Base-by-base conservation (phyloP, 345 rosid genomes). In the Melaleuca quinquenervia region DNA sequence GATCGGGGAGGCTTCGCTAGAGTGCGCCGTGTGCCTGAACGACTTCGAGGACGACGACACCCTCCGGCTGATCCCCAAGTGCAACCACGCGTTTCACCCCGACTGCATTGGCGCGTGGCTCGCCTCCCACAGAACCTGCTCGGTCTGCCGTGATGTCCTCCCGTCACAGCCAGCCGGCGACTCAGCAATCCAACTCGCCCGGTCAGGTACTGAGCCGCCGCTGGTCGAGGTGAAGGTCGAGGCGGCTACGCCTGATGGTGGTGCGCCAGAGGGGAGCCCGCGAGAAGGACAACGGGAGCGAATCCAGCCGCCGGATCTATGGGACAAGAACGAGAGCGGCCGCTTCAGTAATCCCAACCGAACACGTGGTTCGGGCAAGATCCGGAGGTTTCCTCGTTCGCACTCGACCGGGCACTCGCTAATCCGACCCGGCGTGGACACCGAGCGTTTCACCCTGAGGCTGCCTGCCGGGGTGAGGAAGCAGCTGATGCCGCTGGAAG, bases 41-140 rank as follows among this genome's bases (percentile, higher is more conserved):
- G 93, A 89, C 80, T 89, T 92, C 45, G 91, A 89, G 52, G 93
- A 91, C 48, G 88, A 88, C 80, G 80, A 70, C 80, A 36, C 13
- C 3, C 94, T 96, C 91, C 99, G 98, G 90, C 90, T 96, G 75
- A 86, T 97, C 2, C 96, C 99, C 12, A 95, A 93, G 45, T 97
- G 99, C 41, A 94, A 95, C 86, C 98, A 94, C 86, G 98, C 90
- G 14, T 95, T 95, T 86, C 99, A 97, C 51, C 91, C 98, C 5
- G 98, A 95, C 27, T 97, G 99, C 53, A 94, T 97, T 82, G 98
- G 87, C 32, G 94, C 91, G 13, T 97, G 99, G 99, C 91, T 97
- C 3, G 87, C 88, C 45, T 93, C 92, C 27, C 99, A 97, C 84
- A 91, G 92, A 13, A 97, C 99, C 8, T 97, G 99, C 83, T 99